Percentiles rank a stretch among this genome's conserved stretches.
These are phyloP conservation scores for Lumnitzera littorea DNA, from an alignment of 345 rosid genomes.

Conservation along the genomic window DNA sequence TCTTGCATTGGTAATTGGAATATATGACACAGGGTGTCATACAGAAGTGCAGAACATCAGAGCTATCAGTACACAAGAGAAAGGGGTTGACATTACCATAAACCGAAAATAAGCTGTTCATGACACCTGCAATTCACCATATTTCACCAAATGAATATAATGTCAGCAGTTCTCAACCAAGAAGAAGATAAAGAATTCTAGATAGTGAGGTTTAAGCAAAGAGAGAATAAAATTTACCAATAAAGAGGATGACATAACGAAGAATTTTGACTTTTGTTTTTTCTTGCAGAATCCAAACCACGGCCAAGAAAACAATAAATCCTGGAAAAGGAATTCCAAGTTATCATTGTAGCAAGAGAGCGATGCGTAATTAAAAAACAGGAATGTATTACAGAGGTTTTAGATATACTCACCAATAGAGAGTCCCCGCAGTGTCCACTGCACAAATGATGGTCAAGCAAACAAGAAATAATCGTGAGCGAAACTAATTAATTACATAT, in stretches of 20 bases:
- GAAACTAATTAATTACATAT: background rate
- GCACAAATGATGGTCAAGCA: conserved; percentile 15
- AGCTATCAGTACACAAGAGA: background rate
- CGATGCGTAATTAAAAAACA: background rate
- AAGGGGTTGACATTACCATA: conserved; percentile 43
- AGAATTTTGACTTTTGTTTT: conserved; percentile 59
- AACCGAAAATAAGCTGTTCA: conserved; percentile 97
- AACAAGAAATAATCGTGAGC: conserved; percentile 6
- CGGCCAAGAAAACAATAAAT: conserved; percentile 72
- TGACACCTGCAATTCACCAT: conserved; percentile 62
- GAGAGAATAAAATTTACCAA: conserved; percentile 42
- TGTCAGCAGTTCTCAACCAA: background rate
- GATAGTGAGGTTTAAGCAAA: conserved; percentile 1
- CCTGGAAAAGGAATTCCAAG: conserved; percentile 24
- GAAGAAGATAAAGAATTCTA: no score
- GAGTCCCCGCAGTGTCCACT: conserved; percentile 98
- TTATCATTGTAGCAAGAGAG: background rate
- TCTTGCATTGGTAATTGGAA: background rate
- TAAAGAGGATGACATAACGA: conserved; percentile 88
- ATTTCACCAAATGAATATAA: background rate
- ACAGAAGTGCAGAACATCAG: background rate
- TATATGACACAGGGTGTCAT: no score
- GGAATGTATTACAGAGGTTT: conserved; percentile 3
- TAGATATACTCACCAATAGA: conserved; percentile 57
- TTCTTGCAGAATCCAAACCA: conserved; percentile 92